Conservation (phyloP, 176 grass and related monocot species). For the Pontederia paniculata region DNA sequence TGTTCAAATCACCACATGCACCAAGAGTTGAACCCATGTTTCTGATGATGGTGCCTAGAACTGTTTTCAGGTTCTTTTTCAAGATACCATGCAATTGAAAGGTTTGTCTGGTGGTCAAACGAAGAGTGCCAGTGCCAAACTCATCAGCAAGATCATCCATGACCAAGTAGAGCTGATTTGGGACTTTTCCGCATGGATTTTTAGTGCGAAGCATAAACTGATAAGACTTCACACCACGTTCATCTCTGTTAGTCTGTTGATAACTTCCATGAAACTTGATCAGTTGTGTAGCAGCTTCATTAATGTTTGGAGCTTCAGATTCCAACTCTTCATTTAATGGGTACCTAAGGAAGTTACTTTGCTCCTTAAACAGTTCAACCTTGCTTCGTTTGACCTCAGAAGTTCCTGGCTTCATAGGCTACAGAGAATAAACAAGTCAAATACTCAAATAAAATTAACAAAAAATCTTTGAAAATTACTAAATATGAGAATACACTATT, state of each 20-base stretch:
- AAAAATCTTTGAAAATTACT: background rate
- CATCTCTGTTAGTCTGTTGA: conserved; percentile 76
- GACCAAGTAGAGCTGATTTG: conserved; percentile 72
- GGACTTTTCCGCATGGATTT: conserved; percentile 85
- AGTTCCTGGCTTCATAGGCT: conserved; percentile 49
- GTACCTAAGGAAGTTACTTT: conserved; percentile 87
- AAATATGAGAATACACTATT: background rate
- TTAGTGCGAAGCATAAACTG: conserved; percentile 94
- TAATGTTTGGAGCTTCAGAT: conserved; percentile 72
- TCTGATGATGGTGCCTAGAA: conserved; percentile 69
- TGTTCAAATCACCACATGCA: conserved; percentile 88
- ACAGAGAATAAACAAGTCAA: conserved; percentile 17
- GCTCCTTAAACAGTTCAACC: conserved; percentile 91
- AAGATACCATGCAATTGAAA: conserved; percentile 87
- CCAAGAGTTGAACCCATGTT: conserved; percentile 92
- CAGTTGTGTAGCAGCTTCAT: conserved; percentile 61
- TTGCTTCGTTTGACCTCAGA: conserved; percentile 73
- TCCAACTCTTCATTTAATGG: conserved; percentile 73
- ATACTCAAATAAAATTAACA: conserved; percentile 1
- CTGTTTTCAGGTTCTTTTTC: conserved; percentile 87
- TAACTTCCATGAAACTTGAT: conserved; percentile 98
- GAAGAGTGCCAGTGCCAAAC: conserved; percentile 78
- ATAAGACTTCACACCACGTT: conserved; percentile 73
- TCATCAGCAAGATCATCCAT: conserved; percentile 89
- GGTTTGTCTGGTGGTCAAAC: conserved; percentile 79